Evolutionary conservation across 441 rosid species (phyloP), one percentile per base, ranked within the genome.

Genomic region (Flueggea neowawraea): DNA sequence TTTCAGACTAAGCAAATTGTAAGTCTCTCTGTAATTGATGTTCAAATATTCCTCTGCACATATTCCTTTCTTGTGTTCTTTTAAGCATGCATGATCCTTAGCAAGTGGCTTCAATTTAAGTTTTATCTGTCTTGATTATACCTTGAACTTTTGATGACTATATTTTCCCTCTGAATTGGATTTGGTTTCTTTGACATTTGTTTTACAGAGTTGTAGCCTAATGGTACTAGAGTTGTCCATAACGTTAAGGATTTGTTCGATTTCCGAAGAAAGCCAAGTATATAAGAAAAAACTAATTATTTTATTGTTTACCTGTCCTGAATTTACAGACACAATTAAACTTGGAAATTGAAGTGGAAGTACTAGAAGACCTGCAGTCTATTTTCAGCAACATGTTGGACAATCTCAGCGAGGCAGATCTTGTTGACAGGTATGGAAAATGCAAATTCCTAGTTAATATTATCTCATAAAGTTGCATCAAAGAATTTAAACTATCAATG

Each of bases 371-470:
- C 61, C 80, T 93, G 50, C 70, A 22, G 60, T 74, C 83, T 16
- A 86, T 84, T 33, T 93, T 90, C 66, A 74, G 71, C 47, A 75
- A 65, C 78, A 85, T 85, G 96, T 60, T 82, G 82, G 85, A 82
- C 61, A 86, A 74, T 73, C 84, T 88, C n/a, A 80, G 88, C 31
- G 82, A 82, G 10, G 15, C 57, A 0, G 85, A 88, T 66, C 28
- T 60, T 14, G 71, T 66, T 4, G 71, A 78, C 47, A 66, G 87
- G 96, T 87, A 36, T 36, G 41, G 0, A 22, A 22, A 80, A 63
- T 59, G 52, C 8, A 43, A 4, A 39, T 44, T 64, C 15, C 54
- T 57, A 45, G 16, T 32, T 12, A 12, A 2, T 3, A 6, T 5
- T 3, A 8, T 8, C 45, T 12, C n/a, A 36, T 3, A 28, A 15